These are phyloP conservation scores for Malassezia equina DNA, from an alignment of 1,284 basidiomycete genomes.

Conservation along the genomic window DNA sequence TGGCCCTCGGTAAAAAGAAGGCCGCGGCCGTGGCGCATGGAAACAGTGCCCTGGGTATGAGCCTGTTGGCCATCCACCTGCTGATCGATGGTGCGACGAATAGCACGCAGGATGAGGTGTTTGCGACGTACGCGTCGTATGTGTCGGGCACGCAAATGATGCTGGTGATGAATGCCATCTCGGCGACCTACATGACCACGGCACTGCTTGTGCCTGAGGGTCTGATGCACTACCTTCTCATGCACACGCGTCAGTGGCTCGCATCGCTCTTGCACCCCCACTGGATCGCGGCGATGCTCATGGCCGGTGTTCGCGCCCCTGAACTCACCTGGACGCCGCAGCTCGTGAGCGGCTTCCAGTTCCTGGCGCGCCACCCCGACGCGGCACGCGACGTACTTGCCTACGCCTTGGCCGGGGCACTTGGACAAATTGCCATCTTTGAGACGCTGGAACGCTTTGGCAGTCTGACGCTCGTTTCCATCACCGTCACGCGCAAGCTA, in stretches of 20 bases:
- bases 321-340: slow-evolving; percentile 51
- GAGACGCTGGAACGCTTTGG: slow-evolving; percentile 95
- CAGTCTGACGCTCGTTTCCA: slow-evolving; percentile 60
- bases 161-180: slow-evolving; percentile 85
- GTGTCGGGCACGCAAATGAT: slow-evolving; percentile 97
- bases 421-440: slow-evolving; percentile 95
- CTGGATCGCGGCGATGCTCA: slow-evolving; percentile 9
- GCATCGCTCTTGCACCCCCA: slow-evolving; percentile 10
- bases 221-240: slow-evolving; percentile 18
- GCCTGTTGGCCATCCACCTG: slow-evolving; percentile 72
- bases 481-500: slow-evolving; percentile 77
- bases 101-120: slow-evolving; percentile 97
- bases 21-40: slow-evolving; percentile 50
- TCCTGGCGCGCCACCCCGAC: slow-evolving; percentile 68
- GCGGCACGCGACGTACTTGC: slow-evolving; percentile 68
- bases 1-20: slow-evolving; percentile 55
- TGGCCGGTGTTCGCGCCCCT: not conserved
- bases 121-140: slow-evolving; percentile 56
- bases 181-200: slow-evolving; percentile 25
- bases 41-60: slow-evolving; percentile 48
- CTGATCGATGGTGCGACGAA: slow-evolving; percentile 86
- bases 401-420: slow-evolving; percentile 79
- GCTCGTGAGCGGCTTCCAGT: slow-evolving; percentile 49
- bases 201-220: slow-evolving; percentile 56
- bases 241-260: not conserved